Percentiles rank a stretch among this genome's conserved stretches.
Evolutionary conservation across 208 protist genomes (phyloP).

Genomic region (Histomonas meleagridis): DNA sequence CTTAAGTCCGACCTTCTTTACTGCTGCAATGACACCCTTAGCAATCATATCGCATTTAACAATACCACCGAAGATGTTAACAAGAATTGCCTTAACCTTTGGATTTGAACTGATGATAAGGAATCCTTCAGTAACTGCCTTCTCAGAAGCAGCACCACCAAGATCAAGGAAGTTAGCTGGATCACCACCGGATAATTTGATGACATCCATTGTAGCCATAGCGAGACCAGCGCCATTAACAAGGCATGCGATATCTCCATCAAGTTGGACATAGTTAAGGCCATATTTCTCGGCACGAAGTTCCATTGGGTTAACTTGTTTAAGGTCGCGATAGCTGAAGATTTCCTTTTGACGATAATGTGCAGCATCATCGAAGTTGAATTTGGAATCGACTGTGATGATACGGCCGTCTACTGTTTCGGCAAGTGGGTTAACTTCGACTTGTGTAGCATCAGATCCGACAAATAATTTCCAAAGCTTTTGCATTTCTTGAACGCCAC

Average conservation of each 20-base stretch:
- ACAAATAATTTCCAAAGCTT: constrained; percentile 88
- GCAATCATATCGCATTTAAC: constrained; percentile 95
- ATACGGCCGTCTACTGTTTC: constrained; percentile 68
- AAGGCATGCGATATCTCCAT: constrained; percentile 88
- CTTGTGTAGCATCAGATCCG: constrained; percentile 71
- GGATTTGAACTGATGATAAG: constrained; percentile 82
- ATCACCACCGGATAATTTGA: constrained; percentile 83
- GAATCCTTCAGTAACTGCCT: constrained; percentile 83
- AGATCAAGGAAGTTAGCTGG: constrained; percentile 99
- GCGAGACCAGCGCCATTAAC: constrained; percentile 84
- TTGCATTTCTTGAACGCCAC: constrained; percentile 64
- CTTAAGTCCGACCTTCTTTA: constrained; percentile 60
- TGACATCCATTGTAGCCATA: constrained; percentile 99
- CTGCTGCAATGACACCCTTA: constrained; percentile 73
- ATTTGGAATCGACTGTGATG: constrained; percentile 90
- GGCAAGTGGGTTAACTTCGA: constrained; percentile 96
- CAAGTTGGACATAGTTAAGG: constrained; percentile 96
- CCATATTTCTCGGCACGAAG: constrained; percentile 79
- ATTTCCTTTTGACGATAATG: constrained; percentile 84
- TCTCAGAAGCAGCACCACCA: constrained; percentile 67
- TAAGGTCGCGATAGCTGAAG: constrained; percentile 74
- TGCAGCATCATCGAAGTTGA: constrained; percentile 96
- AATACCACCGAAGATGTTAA: constrained; percentile 96
- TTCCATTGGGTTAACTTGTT: constrained; percentile 72
- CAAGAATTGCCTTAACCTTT: constrained; percentile 77